These are phyloP conservation scores for Ceratocystis lukuohia DNA, from an alignment of 2,329 filamentous ascomycete species.

Conservation along the genomic window DNA sequence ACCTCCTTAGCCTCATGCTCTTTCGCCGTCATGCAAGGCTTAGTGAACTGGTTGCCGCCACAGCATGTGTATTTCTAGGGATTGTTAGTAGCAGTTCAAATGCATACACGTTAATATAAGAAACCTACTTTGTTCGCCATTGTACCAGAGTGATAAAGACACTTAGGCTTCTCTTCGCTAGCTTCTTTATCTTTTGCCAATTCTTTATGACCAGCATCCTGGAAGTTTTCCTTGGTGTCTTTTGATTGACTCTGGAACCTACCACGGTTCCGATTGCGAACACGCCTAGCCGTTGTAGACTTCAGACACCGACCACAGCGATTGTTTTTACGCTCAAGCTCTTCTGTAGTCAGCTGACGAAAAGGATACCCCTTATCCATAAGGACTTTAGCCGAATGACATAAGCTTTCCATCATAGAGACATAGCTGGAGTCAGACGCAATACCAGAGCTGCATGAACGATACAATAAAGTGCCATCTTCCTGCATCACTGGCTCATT, in stretches of 20 bases:
- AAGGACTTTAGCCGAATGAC: neutral
- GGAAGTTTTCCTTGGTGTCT: neutral
- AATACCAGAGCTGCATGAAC: neutral
- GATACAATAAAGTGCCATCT: neutral
- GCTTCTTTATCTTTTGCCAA: neutral
- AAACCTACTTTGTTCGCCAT: conserved; percentile 24
- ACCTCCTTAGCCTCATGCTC: conserved; percentile 21
- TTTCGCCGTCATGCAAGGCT: conserved; percentile 23
- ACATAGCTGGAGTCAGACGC: neutral
- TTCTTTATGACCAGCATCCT: neutral
- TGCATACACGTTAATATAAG: neutral
- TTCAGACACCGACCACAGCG: conserved; percentile 25
- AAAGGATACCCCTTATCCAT: conserved; percentile 23
- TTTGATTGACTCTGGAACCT: conserved; percentile 7
- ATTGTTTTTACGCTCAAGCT: conserved; percentile 25
- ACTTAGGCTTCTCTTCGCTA: conserved; percentile 13
- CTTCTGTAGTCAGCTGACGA: conserved; percentile 22
- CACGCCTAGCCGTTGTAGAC: conserved; percentile 6
- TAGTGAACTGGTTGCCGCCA: conserved; percentile 20
- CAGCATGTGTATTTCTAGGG: conserved; percentile 27
- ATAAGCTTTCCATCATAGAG: conserved; percentile 6
- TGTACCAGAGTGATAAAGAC: conserved; percentile 23
- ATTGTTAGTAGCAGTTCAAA: conserved; percentile 11
- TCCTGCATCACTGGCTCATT: neutral
- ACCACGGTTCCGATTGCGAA: conserved; percentile 1